phyloP scores from a whole-genome alignment of 2,329 filamentous ascomycete genomes.

The Teratosphaeria zuluensis region DNA sequence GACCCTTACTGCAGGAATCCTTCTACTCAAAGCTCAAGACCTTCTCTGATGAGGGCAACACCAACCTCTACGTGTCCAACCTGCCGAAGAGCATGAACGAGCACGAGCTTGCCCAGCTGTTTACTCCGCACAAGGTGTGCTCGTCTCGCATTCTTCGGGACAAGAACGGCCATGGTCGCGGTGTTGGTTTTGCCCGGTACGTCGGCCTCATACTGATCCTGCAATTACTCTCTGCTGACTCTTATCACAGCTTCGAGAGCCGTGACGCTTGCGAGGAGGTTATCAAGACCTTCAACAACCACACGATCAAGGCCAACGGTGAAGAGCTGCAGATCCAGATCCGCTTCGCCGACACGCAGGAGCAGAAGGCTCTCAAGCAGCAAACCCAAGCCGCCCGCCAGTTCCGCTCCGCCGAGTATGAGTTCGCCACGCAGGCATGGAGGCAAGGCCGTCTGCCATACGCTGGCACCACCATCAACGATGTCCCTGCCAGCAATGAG shows the following conservation, averaged over 20 bases:
- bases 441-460: constrained; percentile 22
- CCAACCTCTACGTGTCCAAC: constrained; percentile 97
- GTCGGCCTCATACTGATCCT: constrained; percentile 17
- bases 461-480: constrained; percentile 15
- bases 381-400: constrained; percentile 91
- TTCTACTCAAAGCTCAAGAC: constrained; percentile 71
- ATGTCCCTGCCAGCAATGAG: constrained; percentile 22
- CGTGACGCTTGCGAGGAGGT: constrained; percentile 87
- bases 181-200: constrained; percentile 94
- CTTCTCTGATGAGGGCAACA: constrained; percentile 78
- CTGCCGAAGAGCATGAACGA: constrained; percentile 87
- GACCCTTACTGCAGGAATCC: constrained; percentile 47
- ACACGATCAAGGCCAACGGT: constrained; percentile 46
- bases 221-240: constrained; percentile 11
- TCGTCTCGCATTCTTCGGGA: constrained; percentile 95
- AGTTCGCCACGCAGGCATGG: constrained; percentile 24
- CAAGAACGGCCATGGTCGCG: constrained; percentile 78
- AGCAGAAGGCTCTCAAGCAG: constrained; percentile 93
- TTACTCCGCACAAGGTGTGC: constrained; percentile 69
- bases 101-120: constrained; percentile 70
- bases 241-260: constrained; percentile 61
- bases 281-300: constrained; percentile 76
- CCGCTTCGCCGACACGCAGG: constrained; percentile 91
- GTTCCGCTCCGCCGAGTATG: constrained; percentile 91
- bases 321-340: constrained; percentile 82